Evolutionary conservation across 768 basidiomycete genomes (phyloP), one percentile per base, ranked within the genome.

Genomic region (Auriscalpium vulgare): DNA sequence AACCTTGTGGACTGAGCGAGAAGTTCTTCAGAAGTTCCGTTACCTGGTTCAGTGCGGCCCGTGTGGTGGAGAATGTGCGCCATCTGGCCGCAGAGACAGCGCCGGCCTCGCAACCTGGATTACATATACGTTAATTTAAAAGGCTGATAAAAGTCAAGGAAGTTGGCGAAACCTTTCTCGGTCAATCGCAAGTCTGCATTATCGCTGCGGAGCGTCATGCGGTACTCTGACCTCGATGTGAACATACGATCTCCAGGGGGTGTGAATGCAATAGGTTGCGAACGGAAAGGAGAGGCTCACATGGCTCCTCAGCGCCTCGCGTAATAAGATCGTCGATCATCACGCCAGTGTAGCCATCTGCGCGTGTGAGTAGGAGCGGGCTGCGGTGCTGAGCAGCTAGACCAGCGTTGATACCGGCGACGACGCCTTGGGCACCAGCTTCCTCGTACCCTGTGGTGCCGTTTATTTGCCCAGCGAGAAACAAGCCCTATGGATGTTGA

Each of bases 391-490:
- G 73, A 8, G 89, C 84, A 0, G 82, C 72, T 2, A 92, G 75
- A 0, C 90, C 93, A 0, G 93, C 93, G 55, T 95, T 95, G 51
- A 90, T 84, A 2, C 93, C 92, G 1, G 92, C 93, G 0, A 95
- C 70, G n/a, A 82, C 73, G 9, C 93, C 93, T 67, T 95, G 93
- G 4, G 89, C 91, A 2, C 90, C 93, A 1, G 93, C 93, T 71
- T 95, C 93, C 67, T 95, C 93, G 66, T 95, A 95, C 5, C 93
- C 93, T 2, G 93, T 95, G 1, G 93, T 95, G 10, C 88, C 87
- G 51, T 48, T 45, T n/a, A 58, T 58, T 43, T 75, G 74, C 9
- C 71, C 71, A 0, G 74, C 74, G 34, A 76, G 66, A 63, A 69
- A 76, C 10, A 76, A 65, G 2, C 75, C 75, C 64, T 70, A 53